Evolutionary conservation across 2,329 filamentous ascomycete species (phyloP), one percentile per base, ranked within the genome.

Genomic region (Fusarium dimerum): DNA sequence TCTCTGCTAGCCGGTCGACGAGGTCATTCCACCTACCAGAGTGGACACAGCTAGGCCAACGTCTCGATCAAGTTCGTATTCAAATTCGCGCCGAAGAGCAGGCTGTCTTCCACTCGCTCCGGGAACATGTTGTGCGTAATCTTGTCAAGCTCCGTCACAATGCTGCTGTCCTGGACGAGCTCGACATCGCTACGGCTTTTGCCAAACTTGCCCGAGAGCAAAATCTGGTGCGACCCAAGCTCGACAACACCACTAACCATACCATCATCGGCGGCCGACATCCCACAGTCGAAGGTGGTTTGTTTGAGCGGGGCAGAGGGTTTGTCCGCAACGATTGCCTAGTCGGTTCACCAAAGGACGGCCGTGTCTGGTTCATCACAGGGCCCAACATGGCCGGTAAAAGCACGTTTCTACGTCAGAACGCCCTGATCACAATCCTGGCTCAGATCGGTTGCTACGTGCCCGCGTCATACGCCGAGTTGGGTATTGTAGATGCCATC

Each of bases 341-440:
- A 38, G 80, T 97, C 3, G 89, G 89, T n/a, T 84, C 73, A 71
- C 82, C 57, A 69, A 86, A 38, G 80, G 73, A 88, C 76, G 78
- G 84, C 76, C 63, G 79, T 77, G 48, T 90, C 73, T 76, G 87
- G 86, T 64, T 83, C 70, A 76, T 93, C 82, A 82, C 89, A 62
- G 77, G 94, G 0, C 94, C 94, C n/a, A 99, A 99, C 73, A 99
- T 99, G 94, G 94, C 88, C 1, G 94, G 94, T 44, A 99, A 99
- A 74, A 93, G 88, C 69, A 99, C 94, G 0, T 99, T 96, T 67
- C 79, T 99, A 6, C 88, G 94, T 1, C 95, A 99, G 66, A 97
- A 96, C 71, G 94, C 94, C 3, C 80, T 99, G 47, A 95, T 97
- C 62, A 92, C 90, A 1, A 90, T 99, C 56, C 82, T 99, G 13